Conservation (phyloP, 2,329 filamentous ascomycete genomes). For the Pseudogymnoascus sp. region DNA sequence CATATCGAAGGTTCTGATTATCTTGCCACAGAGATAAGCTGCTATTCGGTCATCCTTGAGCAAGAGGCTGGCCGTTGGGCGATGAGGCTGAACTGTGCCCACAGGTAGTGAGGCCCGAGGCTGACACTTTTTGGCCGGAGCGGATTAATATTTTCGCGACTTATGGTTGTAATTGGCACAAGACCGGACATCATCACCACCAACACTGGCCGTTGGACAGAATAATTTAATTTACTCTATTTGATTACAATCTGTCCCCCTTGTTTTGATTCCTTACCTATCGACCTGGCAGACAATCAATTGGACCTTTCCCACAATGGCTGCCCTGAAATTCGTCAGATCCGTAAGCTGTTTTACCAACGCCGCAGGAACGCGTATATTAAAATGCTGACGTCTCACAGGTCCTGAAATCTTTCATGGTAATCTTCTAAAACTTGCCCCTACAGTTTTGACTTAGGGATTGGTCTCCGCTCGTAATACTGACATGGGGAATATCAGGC, state of each 20-base stretch:
- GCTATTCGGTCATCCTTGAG: conserved; percentile 7
- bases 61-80: not conserved
- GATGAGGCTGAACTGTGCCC: not conserved
- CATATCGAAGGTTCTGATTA: conserved; percentile 22
- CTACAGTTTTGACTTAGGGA: not conserved
- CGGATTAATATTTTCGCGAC: not conserved
- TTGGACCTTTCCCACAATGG: conserved; percentile 31
- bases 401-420: conserved; percentile 81
- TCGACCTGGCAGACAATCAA: not conserved
- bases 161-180: not conserved
- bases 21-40: not conserved
- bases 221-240: conserved; percentile 1
- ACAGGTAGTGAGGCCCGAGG: not conserved
- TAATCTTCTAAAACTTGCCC: conserved; percentile 23
- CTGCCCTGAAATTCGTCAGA: conserved; percentile 55
- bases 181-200: not conserved
- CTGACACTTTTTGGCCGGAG: conserved; percentile 2
- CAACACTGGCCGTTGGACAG: not conserved
- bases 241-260: not conserved
- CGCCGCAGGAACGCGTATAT: conserved; percentile 9
- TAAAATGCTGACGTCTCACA: conserved; percentile 30
- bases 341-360: conserved; percentile 42
- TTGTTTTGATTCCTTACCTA: not conserved
- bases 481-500: conserved; percentile 18
- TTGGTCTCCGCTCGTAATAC: not conserved